Evolutionary conservation across 2,329 filamentous ascomycete genomes (phyloP).

Genomic region (Diplodia scrobiculata): DNA sequence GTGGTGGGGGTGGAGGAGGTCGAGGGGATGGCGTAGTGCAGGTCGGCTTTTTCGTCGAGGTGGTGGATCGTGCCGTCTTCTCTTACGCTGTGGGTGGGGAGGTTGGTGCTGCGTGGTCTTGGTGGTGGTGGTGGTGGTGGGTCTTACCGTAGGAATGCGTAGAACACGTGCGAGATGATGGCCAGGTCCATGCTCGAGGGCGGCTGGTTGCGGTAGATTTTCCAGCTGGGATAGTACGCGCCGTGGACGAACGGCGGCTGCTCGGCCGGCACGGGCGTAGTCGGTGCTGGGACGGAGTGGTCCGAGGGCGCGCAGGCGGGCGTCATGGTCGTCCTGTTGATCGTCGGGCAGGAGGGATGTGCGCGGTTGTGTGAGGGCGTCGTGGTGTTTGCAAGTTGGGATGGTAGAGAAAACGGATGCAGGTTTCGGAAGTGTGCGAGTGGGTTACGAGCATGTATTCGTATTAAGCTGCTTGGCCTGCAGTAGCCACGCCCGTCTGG

Average conservation of each 20-base stretch:
- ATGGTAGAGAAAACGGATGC: background rate
- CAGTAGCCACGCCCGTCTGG: background rate
- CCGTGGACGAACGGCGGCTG: conserved; percentile 60
- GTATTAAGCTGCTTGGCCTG: background rate
- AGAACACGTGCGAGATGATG: conserved; percentile 70
- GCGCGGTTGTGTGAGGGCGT: background rate
- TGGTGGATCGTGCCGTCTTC: conserved; percentile 9
- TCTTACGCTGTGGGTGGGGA: background rate
- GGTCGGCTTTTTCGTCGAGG: conserved; percentile 77
- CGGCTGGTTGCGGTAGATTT: conserved; percentile 71
- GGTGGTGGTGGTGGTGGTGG: background rate
- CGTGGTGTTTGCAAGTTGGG: background rate
- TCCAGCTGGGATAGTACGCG: conserved; percentile 79
- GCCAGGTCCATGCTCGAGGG: conserved; percentile 67
- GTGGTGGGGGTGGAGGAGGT: conserved; percentile 56
- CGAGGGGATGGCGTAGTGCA: conserved; percentile 61
- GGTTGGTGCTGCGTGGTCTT: background rate
- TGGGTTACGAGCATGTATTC: background rate
- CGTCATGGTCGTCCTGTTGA: conserved; percentile 4
- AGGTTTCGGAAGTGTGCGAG: background rate
- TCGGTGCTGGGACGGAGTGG: background rate
- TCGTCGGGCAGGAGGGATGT: background rate
- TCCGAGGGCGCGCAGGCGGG: background rate
- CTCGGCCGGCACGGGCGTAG: background rate
- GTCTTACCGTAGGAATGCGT: conserved; percentile 43